These are phyloP conservation scores for Madurella mycetomatis DNA, from an alignment of 2,329 filamentous ascomycete genomes.

Conservation along the genomic window DNA sequence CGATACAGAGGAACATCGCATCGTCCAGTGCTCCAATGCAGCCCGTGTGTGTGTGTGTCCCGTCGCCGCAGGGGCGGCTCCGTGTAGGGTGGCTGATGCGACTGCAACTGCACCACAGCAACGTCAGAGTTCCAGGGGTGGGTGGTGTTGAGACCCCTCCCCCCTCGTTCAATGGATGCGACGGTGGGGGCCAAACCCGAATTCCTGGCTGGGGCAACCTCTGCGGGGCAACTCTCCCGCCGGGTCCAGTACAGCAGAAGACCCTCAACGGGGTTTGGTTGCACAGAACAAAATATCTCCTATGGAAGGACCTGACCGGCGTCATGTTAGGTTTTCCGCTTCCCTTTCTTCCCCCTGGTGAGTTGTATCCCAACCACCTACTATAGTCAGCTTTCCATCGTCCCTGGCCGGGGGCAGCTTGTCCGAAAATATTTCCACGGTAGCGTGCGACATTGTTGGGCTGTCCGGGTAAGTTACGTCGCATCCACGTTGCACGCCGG, in stretches of 20 bases:
- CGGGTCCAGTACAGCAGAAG: no score
- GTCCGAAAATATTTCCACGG: conserved; percentile 13
- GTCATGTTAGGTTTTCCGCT: neutral
- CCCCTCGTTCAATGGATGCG: neutral
- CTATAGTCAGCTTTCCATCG: conserved; percentile 5
- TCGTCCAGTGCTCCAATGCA: neutral
- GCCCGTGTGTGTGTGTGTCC: neutral
- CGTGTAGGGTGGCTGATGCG: conserved; percentile 12
- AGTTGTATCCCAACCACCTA: no score
- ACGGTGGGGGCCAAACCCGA: conserved; percentile 21
- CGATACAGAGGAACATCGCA: neutral
- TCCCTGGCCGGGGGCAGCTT: conserved; percentile 15
- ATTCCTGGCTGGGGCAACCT: conserved; percentile 23
- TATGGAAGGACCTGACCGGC: conserved; percentile 5
- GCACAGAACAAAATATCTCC: neutral
- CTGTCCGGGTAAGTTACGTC: conserved; percentile 7
- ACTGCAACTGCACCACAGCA: conserved; percentile 1
- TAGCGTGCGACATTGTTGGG: conserved; percentile 5
- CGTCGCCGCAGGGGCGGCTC: conserved; percentile 22
- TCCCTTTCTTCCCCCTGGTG: no score
- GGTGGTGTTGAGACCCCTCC: neutral
- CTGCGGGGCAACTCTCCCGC: neutral
- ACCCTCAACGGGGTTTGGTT: neutral
- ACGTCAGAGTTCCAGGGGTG: neutral
- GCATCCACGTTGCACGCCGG: conserved; percentile 7